Base-by-base conservation (phyloP, 2,329 filamentous ascomycete species). In the Talaromyces albobiverticillius region DNA sequence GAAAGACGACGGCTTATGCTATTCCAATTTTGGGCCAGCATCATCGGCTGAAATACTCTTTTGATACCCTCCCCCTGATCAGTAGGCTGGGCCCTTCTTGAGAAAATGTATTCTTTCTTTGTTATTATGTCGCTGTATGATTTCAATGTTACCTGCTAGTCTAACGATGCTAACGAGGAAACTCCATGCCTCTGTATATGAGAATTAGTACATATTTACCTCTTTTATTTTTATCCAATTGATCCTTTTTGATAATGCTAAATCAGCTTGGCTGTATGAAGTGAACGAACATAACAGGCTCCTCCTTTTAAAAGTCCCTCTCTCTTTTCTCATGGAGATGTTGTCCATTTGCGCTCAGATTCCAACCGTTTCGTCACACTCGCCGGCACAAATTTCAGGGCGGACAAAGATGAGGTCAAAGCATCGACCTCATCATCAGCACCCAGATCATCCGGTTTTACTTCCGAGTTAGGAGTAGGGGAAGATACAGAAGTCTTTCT, bases 331-430 rank as follows among this genome's bases (percentile, higher is more conserved):
- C 32, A 36, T 25, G 34, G 16, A n/a, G n/a, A n/a, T n/a, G n/a
- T n/a, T n/a, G n/a, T 38, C n/a, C 16, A 16, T 47, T 53, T 53
- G 32, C 34, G 50, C 22, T 57, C 67, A 9, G 26, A 41, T 10
- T 59, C 57, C 22, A 65, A 60, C 43, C 64, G 68, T 49, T 61
- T 66, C 36, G 62, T 62, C 26, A 77, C 72, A 56, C 74, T 76
- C 3, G 64, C 58, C 16, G 75, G 75, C 46, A 77, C 70, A 62
- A 77, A 77, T 20, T 64, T 68, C 38, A 77, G 59, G 3, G 73
- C 71, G 36, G 74, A 73, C 72, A 77, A 72, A 16, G 74, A 76
- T 45, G 62, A 65, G 46, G 70, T 71, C 22, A 77, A 62, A 18
- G 72, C 64, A 20, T 68, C 66, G 9, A 77, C 66, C 14, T 68